Evolutionary conservation across 2,329 filamentous ascomycete species (phyloP).

Genomic region (Aspergillus sp.): DNA sequence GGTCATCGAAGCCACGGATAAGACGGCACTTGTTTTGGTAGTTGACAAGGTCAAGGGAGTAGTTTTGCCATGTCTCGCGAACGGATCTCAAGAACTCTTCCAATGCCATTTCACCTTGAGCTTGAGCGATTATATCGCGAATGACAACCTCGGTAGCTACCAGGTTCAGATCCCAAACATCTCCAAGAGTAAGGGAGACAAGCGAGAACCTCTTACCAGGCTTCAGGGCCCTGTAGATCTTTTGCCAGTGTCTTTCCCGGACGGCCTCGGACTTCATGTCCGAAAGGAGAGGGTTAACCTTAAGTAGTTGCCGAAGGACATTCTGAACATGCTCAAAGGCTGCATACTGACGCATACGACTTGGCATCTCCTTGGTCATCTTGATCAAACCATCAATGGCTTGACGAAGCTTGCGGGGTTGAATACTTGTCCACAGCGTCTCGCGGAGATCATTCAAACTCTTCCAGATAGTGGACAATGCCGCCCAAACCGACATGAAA

Average conservation of each 20-base stretch:
- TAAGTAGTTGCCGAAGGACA: conserved; percentile 78
- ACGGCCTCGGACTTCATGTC: conserved; percentile 97
- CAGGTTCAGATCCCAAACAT: conserved; percentile 96
- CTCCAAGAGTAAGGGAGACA: conserved; percentile 90
- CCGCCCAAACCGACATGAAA: conserved; percentile 98
- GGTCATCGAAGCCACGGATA: conserved; percentile 94
- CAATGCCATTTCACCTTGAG: conserved; percentile 94
- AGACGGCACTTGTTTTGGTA: conserved; percentile 98
- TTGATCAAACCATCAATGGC: conserved; percentile 89
- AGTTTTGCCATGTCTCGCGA: conserved; percentile 93
- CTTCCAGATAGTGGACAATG: conserved; percentile 91
- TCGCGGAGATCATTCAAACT: conserved; percentile 91
- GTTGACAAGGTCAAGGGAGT: conserved; percentile 85
- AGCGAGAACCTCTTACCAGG: conserved; percentile 91
- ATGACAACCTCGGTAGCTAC: conserved; percentile 80
- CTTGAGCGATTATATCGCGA: conserved; percentile 87
- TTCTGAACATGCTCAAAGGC: conserved; percentile 99
- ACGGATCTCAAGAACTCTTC: conserved; percentile 97
- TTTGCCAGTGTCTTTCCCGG: conserved; percentile 91
- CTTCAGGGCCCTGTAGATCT: conserved; percentile 93
- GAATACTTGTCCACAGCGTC: conserved; percentile 87
- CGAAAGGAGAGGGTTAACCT: conserved; percentile 78
- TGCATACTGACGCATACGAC: conserved; percentile 96
- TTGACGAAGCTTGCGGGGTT: conserved; percentile 84
- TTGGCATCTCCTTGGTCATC: conserved; percentile 99